Base-by-base conservation (phyloP, 495 filamentous ascomycete genomes). In the Penicillium canescens region DNA sequence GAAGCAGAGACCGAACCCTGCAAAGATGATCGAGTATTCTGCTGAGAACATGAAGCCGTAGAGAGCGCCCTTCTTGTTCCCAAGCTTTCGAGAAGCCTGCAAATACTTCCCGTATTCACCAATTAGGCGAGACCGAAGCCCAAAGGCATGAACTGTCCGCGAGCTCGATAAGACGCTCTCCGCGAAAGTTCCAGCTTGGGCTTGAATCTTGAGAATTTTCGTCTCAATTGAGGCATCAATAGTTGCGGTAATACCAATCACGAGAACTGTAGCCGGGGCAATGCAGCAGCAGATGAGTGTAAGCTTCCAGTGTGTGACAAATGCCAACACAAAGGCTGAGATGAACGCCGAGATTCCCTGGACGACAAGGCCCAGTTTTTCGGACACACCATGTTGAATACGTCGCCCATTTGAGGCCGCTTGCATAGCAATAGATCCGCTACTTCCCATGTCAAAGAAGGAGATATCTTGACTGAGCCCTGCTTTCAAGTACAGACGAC, bases 121-220 rank as follows among this genome's bases (percentile, higher is more conserved):
- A 11, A 87, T 83, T 23, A 95, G 75, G 54, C 86, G 86, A 35
- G 85, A 80, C 67, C 92, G 89, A 3, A 89, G 91, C 50, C 83
- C 84, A 60, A 93, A 95, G 11, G 91, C 90, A 16, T 84, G 80
- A 13, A 89, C 84, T 54, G 90, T 93, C 28, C 90, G 78, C 49
- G 92, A 83, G 21, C 87, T 91, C 55, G 84, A 88, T 52, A 95
- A 79, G 56, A 91, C 87, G 66, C 92, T 90, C 63, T 94, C 91
- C 3, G 86, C 89, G 23, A 93, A 77, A 0, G 85, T 86, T 36
- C 89, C 89, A 56, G 87, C 90, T 20, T 82, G 68, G 9, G 86
- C 90, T 59, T 91, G 90, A 0, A 86, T 77, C 39, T 83, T 72
- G 31, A 92, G 75, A 38, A 86, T 83, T 46, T 81, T 64, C 59